Conservation (phyloP, 2,329 filamentous ascomycete genomes). For the Ophiostoma populinum region DNA sequence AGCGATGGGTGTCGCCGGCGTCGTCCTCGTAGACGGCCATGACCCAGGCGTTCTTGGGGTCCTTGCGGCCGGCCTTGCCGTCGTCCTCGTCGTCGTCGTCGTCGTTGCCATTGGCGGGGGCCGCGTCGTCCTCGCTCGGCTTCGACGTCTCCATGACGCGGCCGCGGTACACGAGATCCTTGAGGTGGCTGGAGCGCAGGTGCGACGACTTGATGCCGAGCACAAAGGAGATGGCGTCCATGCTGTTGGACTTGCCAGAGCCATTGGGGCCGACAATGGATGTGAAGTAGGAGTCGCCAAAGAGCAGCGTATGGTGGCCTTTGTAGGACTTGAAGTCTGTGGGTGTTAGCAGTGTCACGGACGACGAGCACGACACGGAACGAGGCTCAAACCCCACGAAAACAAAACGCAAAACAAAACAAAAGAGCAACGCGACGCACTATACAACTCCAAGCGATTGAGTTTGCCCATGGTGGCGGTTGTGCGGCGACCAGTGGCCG, state of each 20-base stretch:
- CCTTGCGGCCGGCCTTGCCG: conserved; percentile 51
- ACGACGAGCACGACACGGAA: conserved; percentile 1
- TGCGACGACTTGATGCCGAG: conserved; percentile 98
- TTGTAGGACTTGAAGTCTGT: conserved; percentile 99
- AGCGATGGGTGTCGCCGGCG: conserved; percentile 81
- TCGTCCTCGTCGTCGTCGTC: conserved; percentile 36
- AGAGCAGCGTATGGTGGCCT: conserved; percentile 82
- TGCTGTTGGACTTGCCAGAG: conserved; percentile 96
- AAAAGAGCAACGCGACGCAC: conserved; percentile 30
- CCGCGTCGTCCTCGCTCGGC: conserved; percentile 63
- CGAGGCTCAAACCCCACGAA: too few relatives aligned
- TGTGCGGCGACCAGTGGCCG: conserved; percentile 7
- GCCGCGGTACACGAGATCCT: conserved; percentile 90
- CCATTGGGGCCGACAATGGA: conserved; percentile 99
- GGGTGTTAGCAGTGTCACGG: conserved; percentile 1
- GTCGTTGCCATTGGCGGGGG: conserved; percentile 30
- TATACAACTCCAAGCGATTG: conserved; percentile 84
- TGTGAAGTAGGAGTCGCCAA: conserved; percentile 96
- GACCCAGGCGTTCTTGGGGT: conserved; percentile 93
- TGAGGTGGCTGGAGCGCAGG: conserved; percentile 79
- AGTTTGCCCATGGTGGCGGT: conserved; percentile 67
- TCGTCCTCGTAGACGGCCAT: conserved; percentile 99
- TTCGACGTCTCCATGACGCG: conserved; percentile 83
- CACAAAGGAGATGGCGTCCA: conserved; percentile 99
- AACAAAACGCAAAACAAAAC: neutral